Percentiles rank a stretch among this genome's conserved stretches.
phyloP scores from a whole-genome alignment of 2,329 filamentous ascomycete genomes.

The Juglanconis juglandina region DNA sequence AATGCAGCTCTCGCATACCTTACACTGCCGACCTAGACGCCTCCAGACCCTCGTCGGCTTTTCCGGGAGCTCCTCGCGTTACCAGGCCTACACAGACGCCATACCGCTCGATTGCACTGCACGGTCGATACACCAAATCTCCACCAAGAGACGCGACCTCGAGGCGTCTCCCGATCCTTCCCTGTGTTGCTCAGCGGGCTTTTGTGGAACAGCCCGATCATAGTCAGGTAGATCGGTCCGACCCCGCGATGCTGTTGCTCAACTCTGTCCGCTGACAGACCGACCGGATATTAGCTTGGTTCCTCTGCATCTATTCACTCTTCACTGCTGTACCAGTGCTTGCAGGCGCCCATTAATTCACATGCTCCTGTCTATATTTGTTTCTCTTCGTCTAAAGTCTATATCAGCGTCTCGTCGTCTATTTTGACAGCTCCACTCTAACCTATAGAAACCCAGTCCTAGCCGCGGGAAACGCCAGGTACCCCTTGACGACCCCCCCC shows the following conservation, averaged over 20 bases:
- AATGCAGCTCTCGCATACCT: conserved; percentile 22
- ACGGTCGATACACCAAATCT: not conserved
- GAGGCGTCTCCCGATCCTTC: not conserved
- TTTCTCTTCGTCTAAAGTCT: conserved; percentile 16
- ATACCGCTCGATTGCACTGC: conserved; percentile 1
- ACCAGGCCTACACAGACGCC: not conserved
- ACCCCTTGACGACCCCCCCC: conserved; percentile 23
- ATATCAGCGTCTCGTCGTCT: conserved; percentile 16
- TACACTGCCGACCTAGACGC: conserved; percentile 22
- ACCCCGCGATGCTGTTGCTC: conserved; percentile 7
- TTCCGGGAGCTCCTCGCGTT: conserved; percentile 6
- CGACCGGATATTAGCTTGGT: conserved; percentile 7
- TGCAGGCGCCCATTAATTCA: conserved; percentile 15
- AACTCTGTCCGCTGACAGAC: not conserved
- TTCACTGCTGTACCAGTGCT: conserved; percentile 5
- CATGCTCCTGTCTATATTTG: conserved; percentile 10
- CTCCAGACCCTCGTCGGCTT: conserved; percentile 13
- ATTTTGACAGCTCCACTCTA: conserved; percentile 18
- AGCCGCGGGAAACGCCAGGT: conserved; percentile 17
- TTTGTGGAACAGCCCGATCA: conserved; percentile 9
- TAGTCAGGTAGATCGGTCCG: conserved; percentile 14
- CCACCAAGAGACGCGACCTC: not conserved
- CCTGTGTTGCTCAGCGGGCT: conserved; percentile 8
- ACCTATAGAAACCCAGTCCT: conserved; percentile 20
- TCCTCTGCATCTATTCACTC: not conserved